Evolutionary conservation across 257 asterid genomes (phyloP), one percentile per base, ranked within the genome.

Genomic region (Nicotiana knightiana): DNA sequence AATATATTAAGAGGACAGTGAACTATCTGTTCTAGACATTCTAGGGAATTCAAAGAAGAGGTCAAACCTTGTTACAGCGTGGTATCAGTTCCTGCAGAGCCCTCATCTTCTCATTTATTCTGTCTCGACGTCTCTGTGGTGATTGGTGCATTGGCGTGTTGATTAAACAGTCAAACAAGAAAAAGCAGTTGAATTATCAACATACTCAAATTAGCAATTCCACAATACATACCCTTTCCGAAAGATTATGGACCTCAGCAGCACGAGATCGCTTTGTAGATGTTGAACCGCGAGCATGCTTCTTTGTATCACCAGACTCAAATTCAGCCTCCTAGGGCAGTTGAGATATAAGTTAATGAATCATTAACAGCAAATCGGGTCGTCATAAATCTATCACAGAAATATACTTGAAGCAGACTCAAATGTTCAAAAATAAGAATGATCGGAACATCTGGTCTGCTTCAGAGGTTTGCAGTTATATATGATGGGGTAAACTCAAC

Each of bases 21-120:
- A 77, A 24, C 48, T 18, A 32, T 62, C 6, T 62, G 12, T 9
- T 43, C 7, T 58, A 67, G 11, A 53, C 18, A 1, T 5, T 24
- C 67, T 4, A 54, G 51, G 9, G 57, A 32, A 68, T 43, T 46
- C 17, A 48, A 58, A n/a, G 24, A 30, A 67, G 59, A 66, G 9
- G 66, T 28, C 32, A 84, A 59, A 94, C 98, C 97, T 94, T 94
- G 82, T 94, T 93, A 88, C 98, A 94, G n/a, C 93, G 91, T 35
- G 97, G 97, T 77, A 93, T 91, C 82, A 94, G 97, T 86, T 94
- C 97, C 67, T 94, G 96, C 61, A 93, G 82, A 39, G 94, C 89
- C 86, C 67, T 93, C 94, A 94, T 94, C 86, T 90, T 93, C 81
- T 92, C 97, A n/a, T 94, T 94, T 85, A 94, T 93, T 85, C 97